Evolutionary conservation across 148 eudicot species (phyloP), one percentile per base, ranked within the genome.

Genomic region (Polygonum aviculare): DNA sequence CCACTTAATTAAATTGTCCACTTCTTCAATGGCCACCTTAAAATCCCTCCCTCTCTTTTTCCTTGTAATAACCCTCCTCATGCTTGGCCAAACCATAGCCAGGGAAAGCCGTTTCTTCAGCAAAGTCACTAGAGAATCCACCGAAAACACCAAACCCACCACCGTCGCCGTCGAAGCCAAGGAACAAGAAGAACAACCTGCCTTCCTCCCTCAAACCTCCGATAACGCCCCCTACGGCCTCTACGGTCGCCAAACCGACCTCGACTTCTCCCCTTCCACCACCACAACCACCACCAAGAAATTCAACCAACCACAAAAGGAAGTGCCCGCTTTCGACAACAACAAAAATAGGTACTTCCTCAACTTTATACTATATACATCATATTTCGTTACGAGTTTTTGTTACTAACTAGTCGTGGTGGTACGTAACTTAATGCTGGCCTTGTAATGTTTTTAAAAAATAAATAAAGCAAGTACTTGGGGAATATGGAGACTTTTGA

Each of bases 71-170:
- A 74, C 77, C 72, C 83, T 87, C 77, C 50, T 80, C 31, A 79
- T 79, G 82, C 77, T 90, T 48, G 76, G 75, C 45, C 86, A 77
- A 69, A 78, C 78, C 51, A 86, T 86, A 71, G 97, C 93, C 73
- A 87, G 97, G 71, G 96, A 89, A 14, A 87, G 88, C 87, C 90
- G 86, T 19, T 89, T 83, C 85, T 93, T 93, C 86, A 89, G 83
- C 87, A 89, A 93, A 73, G 79, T 81, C 76, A 75, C 80, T 73
- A 81, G 75, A 51, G 77, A 74, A 62, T 74, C 63, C 75, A 47
- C 73, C 48, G 54, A 21, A 3, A 3, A 40, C 77, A 38, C 57
- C 69, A 47, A 67, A 33, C 39, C 80, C 49, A 57, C n/a, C 69
- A 76, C 21, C 22, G 60, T 67, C 21, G 16, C 16, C 2, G 19